phyloP scores from a whole-genome alignment of 1,284 basidiomycete species.

The Coriolopsis trogii region DNA sequence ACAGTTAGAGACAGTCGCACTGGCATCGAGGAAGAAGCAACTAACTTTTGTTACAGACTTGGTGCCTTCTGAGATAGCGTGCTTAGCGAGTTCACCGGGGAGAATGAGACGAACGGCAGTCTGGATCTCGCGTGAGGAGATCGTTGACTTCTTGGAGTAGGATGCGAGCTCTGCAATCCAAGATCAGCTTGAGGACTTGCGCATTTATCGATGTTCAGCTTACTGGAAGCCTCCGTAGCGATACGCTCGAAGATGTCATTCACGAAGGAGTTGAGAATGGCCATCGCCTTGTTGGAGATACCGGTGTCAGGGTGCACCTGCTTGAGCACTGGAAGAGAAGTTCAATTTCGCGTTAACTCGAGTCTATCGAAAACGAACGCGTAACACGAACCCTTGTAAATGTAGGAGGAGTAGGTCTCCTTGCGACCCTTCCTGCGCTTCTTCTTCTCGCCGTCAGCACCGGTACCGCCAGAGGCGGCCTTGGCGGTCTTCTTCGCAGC shows the following conservation, averaged over 20 bases:
- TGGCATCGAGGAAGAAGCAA: background rate
- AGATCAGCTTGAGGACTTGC: conserved; percentile 5
- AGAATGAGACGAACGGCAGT: conserved; percentile 91
- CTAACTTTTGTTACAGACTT: conserved; percentile 49
- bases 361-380: background rate
- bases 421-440: conserved; percentile 89
- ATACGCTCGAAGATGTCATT: conserved; percentile 95
- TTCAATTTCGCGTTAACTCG: background rate
- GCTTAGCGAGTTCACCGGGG: conserved; percentile 85
- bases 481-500: conserved; percentile 86
- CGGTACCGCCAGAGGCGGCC: conserved; percentile 44
- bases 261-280: conserved; percentile 91
- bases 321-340: conserved; percentile 43
- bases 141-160: conserved; percentile 94
- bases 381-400: conserved; percentile 80
- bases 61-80: conserved; percentile 79
- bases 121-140: conserved; percentile 93
- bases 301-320: conserved; percentile 97
- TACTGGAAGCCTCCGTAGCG: conserved; percentile 85
- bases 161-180: conserved; percentile 73
- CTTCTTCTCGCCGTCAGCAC: conserved; percentile 73
- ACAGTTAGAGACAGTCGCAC: background rate
- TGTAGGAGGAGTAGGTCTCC: conserved; percentile 94
- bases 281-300: conserved; percentile 98
- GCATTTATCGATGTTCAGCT: conserved; percentile 34